Percentiles rank a stretch among this genome's conserved stretches.
These are phyloP conservation scores for Rhynchospora pubera DNA, from an alignment of 176 grass and related monocot species.

Conservation along the genomic window DNA sequence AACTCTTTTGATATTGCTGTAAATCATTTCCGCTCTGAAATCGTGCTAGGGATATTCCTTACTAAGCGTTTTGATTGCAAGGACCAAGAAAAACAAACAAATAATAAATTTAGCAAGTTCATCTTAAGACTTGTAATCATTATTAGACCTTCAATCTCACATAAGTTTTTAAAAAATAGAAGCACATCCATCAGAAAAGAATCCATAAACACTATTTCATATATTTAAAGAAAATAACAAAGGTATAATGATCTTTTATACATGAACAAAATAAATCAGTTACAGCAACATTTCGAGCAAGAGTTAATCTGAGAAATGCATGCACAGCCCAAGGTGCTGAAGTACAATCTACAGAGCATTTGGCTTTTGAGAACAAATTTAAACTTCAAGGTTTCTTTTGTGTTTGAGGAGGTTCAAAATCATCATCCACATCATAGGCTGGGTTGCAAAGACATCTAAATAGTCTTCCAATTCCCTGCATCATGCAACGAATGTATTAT, in stretches of 20 bases:
- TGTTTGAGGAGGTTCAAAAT: constrained; percentile 49
- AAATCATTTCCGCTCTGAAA: neutral
- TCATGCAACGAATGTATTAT: neutral
- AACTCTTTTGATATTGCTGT: neutral
- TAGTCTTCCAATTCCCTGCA: constrained; percentile 91
- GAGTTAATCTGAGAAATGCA: neutral
- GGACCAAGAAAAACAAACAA: too few relatives aligned
- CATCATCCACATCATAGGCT: constrained; percentile 92
- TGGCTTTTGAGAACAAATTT: constrained; percentile 24
- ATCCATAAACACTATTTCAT: constrained; percentile 3
- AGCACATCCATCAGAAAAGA: neutral
- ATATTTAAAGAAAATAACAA: neutral
- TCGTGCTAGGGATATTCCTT: neutral
- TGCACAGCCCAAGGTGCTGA: neutral
- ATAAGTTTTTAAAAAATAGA: neutral
- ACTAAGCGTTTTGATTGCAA: too few relatives aligned
- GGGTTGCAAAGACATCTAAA: constrained; percentile 97
- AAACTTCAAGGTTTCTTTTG: constrained; percentile 27
- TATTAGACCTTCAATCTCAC: neutral
- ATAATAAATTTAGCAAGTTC: too few relatives aligned
- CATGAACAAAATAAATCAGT: constrained; percentile 26
- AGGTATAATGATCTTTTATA: constrained; percentile 9
- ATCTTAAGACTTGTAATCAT: neutral
- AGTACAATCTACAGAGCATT: constrained; percentile 19
- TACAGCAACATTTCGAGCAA: constrained; percentile 21